phyloP scores from a whole-genome alignment of 768 basidiomycete species.

The Pulveroboletus frians region DNA sequence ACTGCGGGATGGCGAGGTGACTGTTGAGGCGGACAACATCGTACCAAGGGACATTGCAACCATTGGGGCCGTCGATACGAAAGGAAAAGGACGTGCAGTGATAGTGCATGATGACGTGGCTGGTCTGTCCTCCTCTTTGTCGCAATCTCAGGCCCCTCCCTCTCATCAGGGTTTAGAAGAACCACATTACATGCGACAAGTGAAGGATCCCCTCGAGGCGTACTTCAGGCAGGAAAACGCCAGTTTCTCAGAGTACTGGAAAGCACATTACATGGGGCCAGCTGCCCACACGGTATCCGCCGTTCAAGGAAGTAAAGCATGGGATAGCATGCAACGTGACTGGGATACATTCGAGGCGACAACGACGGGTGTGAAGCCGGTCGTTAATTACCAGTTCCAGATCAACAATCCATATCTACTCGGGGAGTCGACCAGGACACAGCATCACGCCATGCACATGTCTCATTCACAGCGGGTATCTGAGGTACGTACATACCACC shows the following conservation, averaged over 20 bases:
- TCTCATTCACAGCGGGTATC: slow-evolving; percentile 25
- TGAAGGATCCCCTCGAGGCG: slow-evolving; percentile 50
- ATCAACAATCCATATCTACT: slow-evolving; percentile 71
- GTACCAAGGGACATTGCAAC: slow-evolving; percentile 44
- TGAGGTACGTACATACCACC: slow-evolving; percentile 35
- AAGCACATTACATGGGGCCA: slow-evolving; percentile 33
- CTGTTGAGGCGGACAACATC: slow-evolving; percentile 75
- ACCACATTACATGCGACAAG: slow-evolving; percentile 17
- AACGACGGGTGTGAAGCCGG: slow-evolving; percentile 52
- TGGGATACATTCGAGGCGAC: slow-evolving; percentile 85
- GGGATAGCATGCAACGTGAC: slow-evolving; percentile 66
- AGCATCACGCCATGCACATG: slow-evolving; percentile 40
- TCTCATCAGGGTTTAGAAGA: slow-evolving; percentile 20
- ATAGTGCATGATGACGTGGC: neutral
- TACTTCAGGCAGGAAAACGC: slow-evolving; percentile 68
- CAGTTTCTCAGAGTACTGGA: slow-evolving; percentile 62
- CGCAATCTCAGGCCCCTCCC: slow-evolving; percentile 9
- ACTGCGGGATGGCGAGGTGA: slow-evolving; percentile 71
- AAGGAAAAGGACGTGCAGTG: slow-evolving; percentile 61
- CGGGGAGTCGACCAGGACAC: slow-evolving; percentile 49
- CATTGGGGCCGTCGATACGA: slow-evolving; percentile 37
- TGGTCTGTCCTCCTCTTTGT: slow-evolving; percentile 1
- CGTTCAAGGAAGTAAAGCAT: slow-evolving; percentile 33
- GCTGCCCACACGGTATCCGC: slow-evolving; percentile 8
- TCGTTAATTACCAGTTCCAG: slow-evolving; percentile 67